Evolutionary conservation across 441 rosid genomes (phyloP), one percentile per base, ranked within the genome.

Genomic region (Brassica balearica): DNA sequence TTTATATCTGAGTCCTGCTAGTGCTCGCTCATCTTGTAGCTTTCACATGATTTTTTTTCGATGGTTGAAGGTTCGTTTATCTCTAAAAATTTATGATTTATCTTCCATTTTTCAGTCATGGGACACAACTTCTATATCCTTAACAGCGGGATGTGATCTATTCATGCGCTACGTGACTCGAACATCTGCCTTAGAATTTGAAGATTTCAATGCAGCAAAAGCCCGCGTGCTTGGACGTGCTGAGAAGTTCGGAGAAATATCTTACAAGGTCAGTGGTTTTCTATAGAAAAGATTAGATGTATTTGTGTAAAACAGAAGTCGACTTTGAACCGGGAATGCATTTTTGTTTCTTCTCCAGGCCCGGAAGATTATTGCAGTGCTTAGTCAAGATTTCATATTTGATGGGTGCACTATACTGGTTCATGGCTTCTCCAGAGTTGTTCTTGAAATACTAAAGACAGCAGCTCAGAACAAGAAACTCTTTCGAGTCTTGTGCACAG

Each of bases 391-490:
- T 87, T 95, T 95, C 82, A 90, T 95, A 70, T 93, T 93, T 84
- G 98, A 95, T 82, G 98, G 96, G 14, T 95, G 99, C 81, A 91
- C 99, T 64, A 95, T 95, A 71, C 87, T 93, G 83, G 99, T 91
- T 60, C 99, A 95, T 70, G 97, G 99, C 12, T 95, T 90, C 86
- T 95, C 99, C 12, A 91, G 98, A 86, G 97, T 91, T 78, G 97
- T 93, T 79, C 62, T 87, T 6, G 97, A 93, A 83, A 92, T 95
- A 71, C 89, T 80, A 14, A 75, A 80, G 58, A 69, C 69, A 10
- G 96, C 98, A 69, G 90, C 96, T 20, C 90, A 85, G 72, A 91
- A 83, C 83, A 93, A 93, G 87, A 91, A 95, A 79, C 85, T 86
- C 68, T 95, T 91, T 78, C 90, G 94, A 77, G 98, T 95, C 76